Evolutionary conservation across 345 rosid genomes (phyloP), one percentile per base, ranked within the genome.

Genomic region (Cardamine occulta): DNA sequence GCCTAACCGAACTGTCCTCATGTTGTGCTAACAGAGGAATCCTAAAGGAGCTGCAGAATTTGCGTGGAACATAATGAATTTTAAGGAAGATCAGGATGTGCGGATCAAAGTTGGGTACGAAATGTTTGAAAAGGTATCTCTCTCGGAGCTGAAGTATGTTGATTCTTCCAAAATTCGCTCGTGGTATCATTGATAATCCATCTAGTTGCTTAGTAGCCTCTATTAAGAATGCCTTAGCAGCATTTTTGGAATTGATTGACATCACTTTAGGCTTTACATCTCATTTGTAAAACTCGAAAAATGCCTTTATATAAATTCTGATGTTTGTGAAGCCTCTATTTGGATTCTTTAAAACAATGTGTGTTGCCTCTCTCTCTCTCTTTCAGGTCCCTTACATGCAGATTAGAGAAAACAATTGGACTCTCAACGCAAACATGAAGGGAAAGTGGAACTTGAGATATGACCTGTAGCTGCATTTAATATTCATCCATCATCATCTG

Each of bases 401-500:
- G 85, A 80, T 94, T 28, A 87, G 89, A 80, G 98, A 94, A 78
- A 91, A 91, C 73, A 94, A 91, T 68, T 94, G 96, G 97, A 88
- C 96, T 23, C 70, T 94, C 54, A 88, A 86, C 72, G 96, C 87
- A 1, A 91, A 94, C 81, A 63, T 78, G 79, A 88, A 90, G 63
- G 97, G 96, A 45, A 84, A 71, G 84, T 94, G 98, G 97, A 90
- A 86, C 63, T 82, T 91, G 75, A 83, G 89, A 78, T 87, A 54
- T 54, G 97, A 91, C 81, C 80, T 90, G 81, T 90, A 85, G 80
- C 73, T 45, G 71, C 79, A 45, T n/a, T 73, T 39, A 37, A 1
- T 56, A 35, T 42, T 21, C 23, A 29, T 72, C 68, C 68, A 58
- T 57, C 65, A 63, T 70, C 63, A n/a, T 72, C 10, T 60, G 69